Conservation (phyloP, 306 rosid species). For the Senna tora region DNA sequence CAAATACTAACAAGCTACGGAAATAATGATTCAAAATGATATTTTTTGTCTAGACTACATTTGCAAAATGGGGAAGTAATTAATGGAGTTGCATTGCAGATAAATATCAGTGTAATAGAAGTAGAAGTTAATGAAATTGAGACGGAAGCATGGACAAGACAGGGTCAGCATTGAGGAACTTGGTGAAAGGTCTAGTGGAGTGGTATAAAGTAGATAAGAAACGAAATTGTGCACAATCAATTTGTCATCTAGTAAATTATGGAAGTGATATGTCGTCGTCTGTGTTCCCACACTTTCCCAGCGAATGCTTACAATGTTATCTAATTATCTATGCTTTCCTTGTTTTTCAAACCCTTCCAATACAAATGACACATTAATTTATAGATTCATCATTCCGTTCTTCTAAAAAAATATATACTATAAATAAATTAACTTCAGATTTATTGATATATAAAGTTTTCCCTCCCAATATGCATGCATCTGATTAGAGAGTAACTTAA, state of each 20-base stretch:
- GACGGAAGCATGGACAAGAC: neutral
- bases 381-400: too few species aligned
- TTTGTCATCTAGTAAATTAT: constrained; percentile 22
- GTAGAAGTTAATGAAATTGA: neutral
- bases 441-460: neutral
- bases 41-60: too few species aligned
- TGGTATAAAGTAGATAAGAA: neutral
- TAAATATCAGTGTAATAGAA: neutral
- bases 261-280: constrained; percentile 29
- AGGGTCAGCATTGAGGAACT: neutral
- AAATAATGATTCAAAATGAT: too few species aligned
- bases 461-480: neutral
- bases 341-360: neutral
- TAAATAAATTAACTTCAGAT: neutral
- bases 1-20: too few species aligned
- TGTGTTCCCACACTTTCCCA: neutral
- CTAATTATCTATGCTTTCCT: too few species aligned
- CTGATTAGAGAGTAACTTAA: neutral
- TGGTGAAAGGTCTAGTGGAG: neutral
- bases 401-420: too few species aligned
- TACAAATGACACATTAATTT: too few species aligned
- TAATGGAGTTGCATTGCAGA: neutral
- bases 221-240: neutral
- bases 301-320: neutral
- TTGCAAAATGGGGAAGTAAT: too few species aligned